Conservation (phyloP, 495 filamentous ascomycete genomes). For the Penicillium antarcticum region DNA sequence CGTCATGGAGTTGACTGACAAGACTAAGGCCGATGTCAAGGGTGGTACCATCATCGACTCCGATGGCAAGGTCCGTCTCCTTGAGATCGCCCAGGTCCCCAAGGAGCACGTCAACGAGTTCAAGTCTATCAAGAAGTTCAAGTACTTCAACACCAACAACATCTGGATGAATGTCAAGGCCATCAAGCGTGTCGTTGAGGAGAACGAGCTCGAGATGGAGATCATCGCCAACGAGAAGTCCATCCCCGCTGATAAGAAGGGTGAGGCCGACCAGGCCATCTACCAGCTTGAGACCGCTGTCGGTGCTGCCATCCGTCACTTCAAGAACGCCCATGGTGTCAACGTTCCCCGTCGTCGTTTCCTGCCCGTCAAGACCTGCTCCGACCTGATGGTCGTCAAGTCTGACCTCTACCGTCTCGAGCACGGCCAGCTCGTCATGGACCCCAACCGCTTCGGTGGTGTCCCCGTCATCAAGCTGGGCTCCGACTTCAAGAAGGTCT, state of each 20-base stretch:
- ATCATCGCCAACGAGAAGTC: conserved; percentile 99
- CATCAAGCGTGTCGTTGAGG: conserved; percentile 98
- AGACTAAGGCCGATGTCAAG: conserved; percentile 99
- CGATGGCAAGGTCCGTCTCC: conserved; percentile 89
- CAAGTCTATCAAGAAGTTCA: conserved; percentile 99
- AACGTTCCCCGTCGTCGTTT: conserved; percentile 97
- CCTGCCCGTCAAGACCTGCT: conserved; percentile 99
- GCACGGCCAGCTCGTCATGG: conserved; percentile 96
- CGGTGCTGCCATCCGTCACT: conserved; percentile 97
- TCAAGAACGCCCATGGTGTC: conserved; percentile 97
- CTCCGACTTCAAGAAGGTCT: conserved; percentile 99
- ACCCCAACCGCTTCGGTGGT: conserved; percentile 91
- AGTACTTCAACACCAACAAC: conserved; percentile 99
- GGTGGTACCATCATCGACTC: conserved; percentile 99
- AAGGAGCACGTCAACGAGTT: conserved; percentile 99
- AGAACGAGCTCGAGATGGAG: conserved; percentile 98
- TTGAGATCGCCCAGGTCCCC: conserved; percentile 99
- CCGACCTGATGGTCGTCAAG: conserved; percentile 99
- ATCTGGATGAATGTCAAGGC: conserved; percentile 99
- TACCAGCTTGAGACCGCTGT: conserved; percentile 98
- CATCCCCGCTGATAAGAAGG: conserved; percentile 98
- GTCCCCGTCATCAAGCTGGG: conserved; percentile 99
- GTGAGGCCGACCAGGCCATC: conserved; percentile 95
- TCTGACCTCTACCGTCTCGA: conserved; percentile 99
- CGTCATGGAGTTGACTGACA: conserved; percentile 99